Evolutionary conservation across 164 flowering plant species (phyloP), one percentile per base, ranked within the genome.

Genomic region (Aristolochia californica): DNA sequence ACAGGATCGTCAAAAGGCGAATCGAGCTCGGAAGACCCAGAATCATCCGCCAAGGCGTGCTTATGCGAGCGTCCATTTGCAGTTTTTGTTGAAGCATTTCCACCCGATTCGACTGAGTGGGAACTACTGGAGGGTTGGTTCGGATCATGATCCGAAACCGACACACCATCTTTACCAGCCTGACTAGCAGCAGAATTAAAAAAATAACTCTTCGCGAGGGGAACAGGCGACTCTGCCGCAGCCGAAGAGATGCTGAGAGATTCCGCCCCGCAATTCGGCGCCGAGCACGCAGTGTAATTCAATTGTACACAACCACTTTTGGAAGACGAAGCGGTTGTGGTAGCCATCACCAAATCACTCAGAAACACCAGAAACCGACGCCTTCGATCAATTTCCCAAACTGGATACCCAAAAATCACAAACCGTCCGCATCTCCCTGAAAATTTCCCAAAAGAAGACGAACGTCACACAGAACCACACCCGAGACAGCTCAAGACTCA

Each of bases 211-310:
- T 72, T 70, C 25, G 23, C 70, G 56, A 25, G 67, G 68, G 51
- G 67, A 49, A 48, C 76, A 67, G 64, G 13, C 45, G 25, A 70
- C 63, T 43, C 74, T 67, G 62, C 66, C 68, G 51, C 43, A 62
- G 27, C 45, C 69, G 22, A 68, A 12, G 67, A 4, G 75, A 71
- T 79, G 3, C 56, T 25, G 52, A 47, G 18, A 17, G 50, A 17
- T 47, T 47, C 50, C 5, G 5, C 20, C 20, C 20, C 50, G 30
- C 22, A 49, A 48, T 43, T 56, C 24, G 43, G 48, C 45, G 50
- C 30, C 44, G 59, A 44, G 27, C 48, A 70, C 59, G 66, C 56
- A 56, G 50, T 43, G 56, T 49, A 64, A 67, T 34, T 48, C 56
- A 65, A 57, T 12, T 58, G 43, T 50, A 65, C 49, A 50, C 53